Base-by-base conservation (phyloP, 352 stramenopile species). In the Globisporangium rhizosaccharum region DNA sequence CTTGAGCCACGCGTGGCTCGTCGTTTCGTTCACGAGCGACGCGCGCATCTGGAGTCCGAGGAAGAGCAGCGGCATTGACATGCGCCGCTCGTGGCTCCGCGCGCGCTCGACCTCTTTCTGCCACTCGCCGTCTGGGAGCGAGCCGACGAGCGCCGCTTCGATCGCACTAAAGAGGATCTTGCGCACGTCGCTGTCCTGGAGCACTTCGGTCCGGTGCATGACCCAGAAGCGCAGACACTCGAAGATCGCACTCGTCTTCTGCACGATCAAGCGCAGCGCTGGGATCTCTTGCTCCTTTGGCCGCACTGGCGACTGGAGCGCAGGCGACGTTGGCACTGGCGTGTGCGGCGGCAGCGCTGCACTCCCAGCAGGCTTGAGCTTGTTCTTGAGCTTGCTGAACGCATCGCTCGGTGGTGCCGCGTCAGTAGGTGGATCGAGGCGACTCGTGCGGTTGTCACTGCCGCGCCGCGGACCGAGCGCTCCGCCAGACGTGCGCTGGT, bases 181-280 rank as follows among this genome's bases (percentile, higher is more conserved):
- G 52, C 90, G 89, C 17, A 93, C 85, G 36, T 92, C 83, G 12
- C 57, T 57, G 57, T 95, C 85, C 61, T 93, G 73, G 36, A 95
- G 59, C 0, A 91, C 75, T 33, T 90, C 75, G 0, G 79, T 73
- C 18, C 82, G 76, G 57, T 87, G 65, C 79, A 95, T 93, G 25
- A 95, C 69, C 85, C 85, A 95, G 52, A 92, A 89, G 2, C 82
- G 83, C 33, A 95, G 60, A 48, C 83, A 90, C 57, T 95, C 85
- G 49, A 95, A 95, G 51, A 95, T 92, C 8, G 82, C 72, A 42
- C 72, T 87, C 3, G 82, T 93, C 65, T 95, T 95, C 54, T 90
- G 78, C 15, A 90, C 82, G 48, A 93, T 92, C 25, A 90, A 52
- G 0, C 79, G 76, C 52, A 95, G 60, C 0, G 79, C 81, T 9